phyloP scores from a whole-genome alignment of 2,329 filamentous ascomycete species.

The Pezicula radicicola region DNA sequence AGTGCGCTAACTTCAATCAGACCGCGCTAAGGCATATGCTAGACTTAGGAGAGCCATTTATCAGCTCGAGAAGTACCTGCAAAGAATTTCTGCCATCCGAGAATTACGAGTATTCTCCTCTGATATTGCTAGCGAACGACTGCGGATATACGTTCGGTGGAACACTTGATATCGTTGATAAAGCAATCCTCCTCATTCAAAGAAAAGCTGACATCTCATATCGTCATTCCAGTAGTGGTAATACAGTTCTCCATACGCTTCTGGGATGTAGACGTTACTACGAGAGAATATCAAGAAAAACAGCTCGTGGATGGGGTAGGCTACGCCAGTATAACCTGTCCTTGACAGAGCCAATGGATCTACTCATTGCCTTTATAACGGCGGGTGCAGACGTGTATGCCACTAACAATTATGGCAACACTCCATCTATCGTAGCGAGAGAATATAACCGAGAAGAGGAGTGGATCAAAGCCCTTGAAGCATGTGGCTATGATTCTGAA shows the following conservation, averaged over 20 bases:
- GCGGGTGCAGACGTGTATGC: constrained; percentile 14
- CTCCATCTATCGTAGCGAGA: constrained; percentile 6
- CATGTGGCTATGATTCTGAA: constrained; percentile 10
- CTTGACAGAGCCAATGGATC: constrained; percentile 5
- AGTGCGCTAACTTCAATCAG: constrained; percentile 7
- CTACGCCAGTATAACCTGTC: constrained; percentile 1
- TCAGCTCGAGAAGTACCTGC: constrained; percentile 1
- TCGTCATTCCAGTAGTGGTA: background rate
- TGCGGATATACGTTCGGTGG: constrained; percentile 1
- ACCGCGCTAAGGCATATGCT: constrained; percentile 6
- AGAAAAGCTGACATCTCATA: constrained; percentile 7
- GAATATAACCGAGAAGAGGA: constrained; percentile 4
- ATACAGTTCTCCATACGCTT: constrained; percentile 13
- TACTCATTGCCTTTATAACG: constrained; percentile 13
- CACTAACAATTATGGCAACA: constrained; percentile 7
- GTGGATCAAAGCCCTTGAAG: constrained; percentile 14
- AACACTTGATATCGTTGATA: constrained; percentile 9
- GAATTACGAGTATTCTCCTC: background rate
- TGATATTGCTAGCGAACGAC: constrained; percentile 3
- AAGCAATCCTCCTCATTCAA: constrained; percentile 14
- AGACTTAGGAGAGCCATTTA: constrained; percentile 9
- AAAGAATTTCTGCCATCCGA: background rate
- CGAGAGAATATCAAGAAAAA: background rate
- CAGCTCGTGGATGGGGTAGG: background rate
- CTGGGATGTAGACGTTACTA: constrained; percentile 1